Base-by-base conservation (phyloP, 1,284 basidiomycete genomes). In the Tilletia setariae region DNA sequence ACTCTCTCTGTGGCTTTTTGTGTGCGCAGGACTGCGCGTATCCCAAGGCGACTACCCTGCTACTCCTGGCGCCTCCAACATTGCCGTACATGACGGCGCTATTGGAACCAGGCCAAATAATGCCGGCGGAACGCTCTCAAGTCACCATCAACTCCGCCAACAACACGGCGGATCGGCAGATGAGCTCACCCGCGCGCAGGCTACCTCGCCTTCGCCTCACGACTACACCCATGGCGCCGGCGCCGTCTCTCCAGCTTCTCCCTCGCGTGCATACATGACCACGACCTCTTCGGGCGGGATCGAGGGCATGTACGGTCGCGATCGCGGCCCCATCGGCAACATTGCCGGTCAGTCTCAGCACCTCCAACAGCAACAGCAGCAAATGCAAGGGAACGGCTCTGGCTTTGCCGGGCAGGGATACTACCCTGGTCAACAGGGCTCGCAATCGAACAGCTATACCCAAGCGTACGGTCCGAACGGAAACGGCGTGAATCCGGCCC, bases 61-160 rank as follows among this genome's bases (percentile, higher is more conserved):
- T 65, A 69, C 64, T 75, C 69, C 51, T 68, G 70, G 1, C 74
- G 78, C 70, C 1, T 76, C 74, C 13, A 79, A 79, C 61, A 72
- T 79, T 43, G 78, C 76, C 40, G 74, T 79, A 35, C 78, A 78
- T 69, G 78, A 78, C 62, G 76, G 77, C 19, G 73, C 75, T 1
- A 72, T 77, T 8, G 75, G 72, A 1, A 74, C 73, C 19, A 68
- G 56, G 13, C 28, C 28, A 11, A 25, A 61, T 23, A 23, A 25
- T 23, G 21, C 21, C 16, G 21, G 21, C 21, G 28, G 28, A 11
- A 53, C 51, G 23, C 16, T 53, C 51, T 40, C 35, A 4, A 40
- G 35, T 11, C 35, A 40, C 35, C 35, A 40, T 40, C 35, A 40
- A 11, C 35, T 40, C 35, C 35, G 35, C 6, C 35, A 40, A 40